Evolutionary conservation across 768 basidiomycete species (phyloP).

Genomic region (Auricularia heimuer): DNA sequence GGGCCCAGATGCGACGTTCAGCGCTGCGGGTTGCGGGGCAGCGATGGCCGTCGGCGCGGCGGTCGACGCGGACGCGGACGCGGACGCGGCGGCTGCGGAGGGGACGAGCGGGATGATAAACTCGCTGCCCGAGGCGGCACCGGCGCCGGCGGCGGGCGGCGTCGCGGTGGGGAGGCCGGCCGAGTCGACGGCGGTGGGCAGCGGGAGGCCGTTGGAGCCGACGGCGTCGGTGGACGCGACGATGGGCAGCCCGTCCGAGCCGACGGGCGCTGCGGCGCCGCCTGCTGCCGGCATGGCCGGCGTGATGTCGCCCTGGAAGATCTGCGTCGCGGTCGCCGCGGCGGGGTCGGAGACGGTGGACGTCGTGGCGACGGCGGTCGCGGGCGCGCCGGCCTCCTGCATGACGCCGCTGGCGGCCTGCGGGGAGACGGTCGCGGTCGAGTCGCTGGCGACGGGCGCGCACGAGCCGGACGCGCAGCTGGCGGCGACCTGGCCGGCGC

Average conservation of each 20-base stretch:
- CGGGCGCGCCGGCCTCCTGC: slow-evolving; percentile 8
- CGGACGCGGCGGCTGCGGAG: not conserved
- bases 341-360: slow-evolving; percentile 17
- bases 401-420: slow-evolving; percentile 11
- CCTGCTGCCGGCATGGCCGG: not conserved
- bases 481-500: not conserved
- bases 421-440: not conserved
- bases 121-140: slow-evolving; percentile 9
- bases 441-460: slow-evolving; percentile 20
- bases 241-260: not conserved
- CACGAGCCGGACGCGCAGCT: slow-evolving; percentile 33
- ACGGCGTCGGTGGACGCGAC: not conserved
- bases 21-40: not conserved
- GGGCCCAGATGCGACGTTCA: not conserved
- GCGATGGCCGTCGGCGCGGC: not conserved
- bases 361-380: slow-evolving; percentile 24
- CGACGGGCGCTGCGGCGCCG: not conserved
- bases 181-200: not conserved
- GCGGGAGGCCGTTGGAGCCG: not conserved
- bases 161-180: not conserved
- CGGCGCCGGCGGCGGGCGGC: not conserved
- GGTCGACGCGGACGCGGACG: not conserved
- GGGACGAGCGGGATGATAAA: slow-evolving; percentile 23
- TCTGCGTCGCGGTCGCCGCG: not conserved
- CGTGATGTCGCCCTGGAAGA: not conserved